These are phyloP conservation scores for Paramecium pentaurelia DNA, from an alignment of 73 alveolate genomes.

Conservation along the genomic window DNA sequence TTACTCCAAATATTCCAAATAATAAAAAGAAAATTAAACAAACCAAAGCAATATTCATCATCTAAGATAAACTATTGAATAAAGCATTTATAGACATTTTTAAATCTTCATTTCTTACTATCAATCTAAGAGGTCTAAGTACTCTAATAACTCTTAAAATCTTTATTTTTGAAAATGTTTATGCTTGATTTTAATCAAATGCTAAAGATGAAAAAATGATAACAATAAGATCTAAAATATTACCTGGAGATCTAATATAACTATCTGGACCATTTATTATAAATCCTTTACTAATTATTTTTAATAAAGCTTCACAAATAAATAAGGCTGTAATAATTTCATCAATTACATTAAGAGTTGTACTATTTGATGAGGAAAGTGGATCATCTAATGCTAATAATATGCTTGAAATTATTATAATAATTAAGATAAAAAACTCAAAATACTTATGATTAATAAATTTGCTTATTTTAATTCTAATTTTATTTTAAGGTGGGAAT, in stretches of 20 bases:
- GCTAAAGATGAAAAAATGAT: slow-evolving; percentile 45
- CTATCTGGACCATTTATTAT: slow-evolving; percentile 47
- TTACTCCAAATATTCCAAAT: slow-evolving; percentile 78
- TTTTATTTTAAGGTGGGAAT: not conserved
- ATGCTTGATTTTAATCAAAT: not conserved
- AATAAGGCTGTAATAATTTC: slow-evolving; percentile 6
- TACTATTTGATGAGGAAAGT: not conserved
- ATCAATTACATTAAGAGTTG: not conserved
- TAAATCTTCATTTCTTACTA: slow-evolving; percentile 73
- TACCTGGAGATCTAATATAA: slow-evolving; percentile 24
- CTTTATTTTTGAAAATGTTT: slow-evolving; percentile 34
- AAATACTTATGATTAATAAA: slow-evolving; percentile 20
- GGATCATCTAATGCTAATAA: slow-evolving; percentile 68
- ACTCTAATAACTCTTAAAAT: slow-evolving; percentile 74
- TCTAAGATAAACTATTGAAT: slow-evolving; percentile 63
- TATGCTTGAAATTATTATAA: slow-evolving; percentile 40
- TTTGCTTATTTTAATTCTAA: not conserved
- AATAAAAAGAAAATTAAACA: slow-evolving; percentile 65
- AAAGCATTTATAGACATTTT: slow-evolving; percentile 72
- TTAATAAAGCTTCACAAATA: not conserved
- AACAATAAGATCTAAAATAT: slow-evolving; percentile 48
- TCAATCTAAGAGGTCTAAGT: slow-evolving; percentile 71
- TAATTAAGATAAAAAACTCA: not conserved
- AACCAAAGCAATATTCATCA: slow-evolving; percentile 64
- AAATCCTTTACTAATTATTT: slow-evolving; percentile 3